These are phyloP conservation scores for Isatis lusitanica DNA, from an alignment of 441 rosid species.

Conservation along the genomic window DNA sequence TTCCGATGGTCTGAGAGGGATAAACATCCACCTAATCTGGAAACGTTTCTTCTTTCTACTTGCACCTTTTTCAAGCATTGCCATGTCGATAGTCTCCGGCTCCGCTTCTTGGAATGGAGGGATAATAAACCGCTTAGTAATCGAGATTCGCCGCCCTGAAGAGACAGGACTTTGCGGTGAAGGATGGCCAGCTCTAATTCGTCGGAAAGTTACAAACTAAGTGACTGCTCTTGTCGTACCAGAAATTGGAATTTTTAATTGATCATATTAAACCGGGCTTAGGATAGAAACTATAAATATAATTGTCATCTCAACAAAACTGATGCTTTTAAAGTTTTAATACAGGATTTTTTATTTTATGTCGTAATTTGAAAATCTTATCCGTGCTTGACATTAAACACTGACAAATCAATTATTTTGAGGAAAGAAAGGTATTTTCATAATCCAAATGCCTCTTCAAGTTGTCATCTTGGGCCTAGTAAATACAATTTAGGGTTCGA, in stretches of 20 bases:
- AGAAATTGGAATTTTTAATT: neutral
- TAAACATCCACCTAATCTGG: slow-evolving; percentile 27
- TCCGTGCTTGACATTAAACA: too few relatives aligned
- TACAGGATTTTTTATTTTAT: too few relatives aligned
- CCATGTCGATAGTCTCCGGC: slow-evolving; percentile 39
- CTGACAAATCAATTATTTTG: too few relatives aligned
- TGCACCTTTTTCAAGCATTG: slow-evolving; percentile 36
- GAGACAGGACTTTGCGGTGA: slow-evolving; percentile 35
- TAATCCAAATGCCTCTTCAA: too few relatives aligned
- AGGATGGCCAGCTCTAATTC: slow-evolving; percentile 52
- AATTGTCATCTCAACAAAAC: too few relatives aligned
- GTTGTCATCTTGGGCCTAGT: too few relatives aligned
- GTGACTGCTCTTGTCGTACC: neutral
- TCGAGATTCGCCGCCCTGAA: slow-evolving; percentile 36
- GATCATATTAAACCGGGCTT: neutral
- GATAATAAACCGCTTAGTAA: slow-evolving; percentile 1
- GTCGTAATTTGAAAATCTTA: too few relatives aligned
- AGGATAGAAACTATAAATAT: neutral
- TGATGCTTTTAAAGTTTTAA: too few relatives aligned
- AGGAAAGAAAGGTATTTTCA: too few relatives aligned
- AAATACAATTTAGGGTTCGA: too few relatives aligned
- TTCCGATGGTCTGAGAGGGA: slow-evolving; percentile 63
- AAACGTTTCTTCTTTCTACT: slow-evolving; percentile 15
- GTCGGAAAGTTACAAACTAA: neutral
- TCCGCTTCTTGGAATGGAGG: slow-evolving; percentile 27